phyloP scores from a whole-genome alignment of 257 asterid species.

The Solanum rostratum region DNA sequence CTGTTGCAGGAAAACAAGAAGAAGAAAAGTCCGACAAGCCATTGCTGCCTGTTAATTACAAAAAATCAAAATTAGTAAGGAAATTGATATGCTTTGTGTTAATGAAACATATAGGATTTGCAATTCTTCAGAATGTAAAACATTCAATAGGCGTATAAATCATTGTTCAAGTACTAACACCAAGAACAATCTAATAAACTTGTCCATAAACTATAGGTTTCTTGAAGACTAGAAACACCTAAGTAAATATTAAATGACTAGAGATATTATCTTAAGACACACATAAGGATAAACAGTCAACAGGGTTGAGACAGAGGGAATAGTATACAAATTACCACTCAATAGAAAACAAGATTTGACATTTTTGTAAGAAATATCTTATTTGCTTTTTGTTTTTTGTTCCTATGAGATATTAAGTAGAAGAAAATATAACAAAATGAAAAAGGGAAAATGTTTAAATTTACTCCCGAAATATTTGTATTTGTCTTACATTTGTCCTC shows the following conservation, averaged over 20 bases:
- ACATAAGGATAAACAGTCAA: background rate
- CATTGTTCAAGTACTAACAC: background rate
- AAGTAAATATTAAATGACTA: background rate
- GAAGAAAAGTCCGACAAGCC: slow-evolving; percentile 23
- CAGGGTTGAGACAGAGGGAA: background rate
- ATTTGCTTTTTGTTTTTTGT: too few relatives aligned
- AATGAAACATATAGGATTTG: background rate
- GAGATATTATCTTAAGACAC: background rate
- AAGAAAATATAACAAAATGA: too few relatives aligned
- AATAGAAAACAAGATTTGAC: too few relatives aligned
- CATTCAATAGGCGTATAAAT: background rate
- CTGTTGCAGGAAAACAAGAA: slow-evolving; percentile 13
- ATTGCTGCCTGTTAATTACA: slow-evolving; percentile 30
- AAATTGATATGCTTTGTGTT: background rate
- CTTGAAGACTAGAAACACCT: background rate
- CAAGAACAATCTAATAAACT: background rate
- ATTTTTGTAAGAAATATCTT: too few relatives aligned
- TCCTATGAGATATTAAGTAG: too few relatives aligned
- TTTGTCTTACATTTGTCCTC: too few relatives aligned
- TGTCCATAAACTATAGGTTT: background rate
- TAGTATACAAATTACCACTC: too few relatives aligned
- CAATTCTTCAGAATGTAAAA: background rate
- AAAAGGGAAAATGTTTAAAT: too few relatives aligned
- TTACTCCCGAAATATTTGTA: too few relatives aligned
- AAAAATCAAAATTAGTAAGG: background rate